Percentiles rank a stretch among this genome's conserved stretches.
These are phyloP conservation scores for Rhododendron ferrugineum DNA, from an alignment of 148 eudicot species.

Conservation along the genomic window DNA sequence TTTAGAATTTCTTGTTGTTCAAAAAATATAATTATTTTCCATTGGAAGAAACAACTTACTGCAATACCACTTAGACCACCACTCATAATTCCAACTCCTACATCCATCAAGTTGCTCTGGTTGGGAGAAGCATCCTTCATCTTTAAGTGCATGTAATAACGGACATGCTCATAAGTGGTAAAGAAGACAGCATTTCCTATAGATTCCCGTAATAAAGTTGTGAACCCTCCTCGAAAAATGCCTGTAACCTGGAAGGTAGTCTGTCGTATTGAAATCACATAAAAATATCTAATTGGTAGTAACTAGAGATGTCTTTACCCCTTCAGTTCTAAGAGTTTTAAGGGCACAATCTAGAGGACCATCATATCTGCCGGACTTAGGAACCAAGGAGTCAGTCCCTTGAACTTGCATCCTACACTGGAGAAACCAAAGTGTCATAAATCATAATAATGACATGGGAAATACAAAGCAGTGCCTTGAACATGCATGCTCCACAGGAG, in stretches of 20 bases:
- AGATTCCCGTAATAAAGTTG: slow-evolving; percentile 81
- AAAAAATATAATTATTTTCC: background rate
- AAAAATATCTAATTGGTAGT: background rate
- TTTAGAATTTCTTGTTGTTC: background rate
- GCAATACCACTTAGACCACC: slow-evolving; percentile 90
- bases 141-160: slow-evolving; percentile 55
- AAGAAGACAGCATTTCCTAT: slow-evolving; percentile 81
- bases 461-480: slow-evolving; percentile 55
- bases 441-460: background rate
- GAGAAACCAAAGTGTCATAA: slow-evolving; percentile 19
- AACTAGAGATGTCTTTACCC: slow-evolving; percentile 45
- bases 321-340: slow-evolving; percentile 65
- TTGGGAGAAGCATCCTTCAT: slow-evolving; percentile 42
- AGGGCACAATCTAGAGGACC: slow-evolving; percentile 74
- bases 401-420: slow-evolving; percentile 99
- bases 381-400: slow-evolving; percentile 73
- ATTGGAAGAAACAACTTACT: slow-evolving; percentile 36
- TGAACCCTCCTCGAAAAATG: slow-evolving; percentile 73
- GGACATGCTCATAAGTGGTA: slow-evolving; percentile 65
- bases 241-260: slow-evolving; percentile 62
- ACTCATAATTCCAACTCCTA: slow-evolving; percentile 81
- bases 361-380: slow-evolving; percentile 44
- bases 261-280: slow-evolving; percentile 20
- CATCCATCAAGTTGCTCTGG: slow-evolving; percentile 42
- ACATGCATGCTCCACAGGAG: slow-evolving; percentile 97